phyloP scores from a whole-genome alignment of 768 basidiomycete species.

The Hemileccinum impolitum region DNA sequence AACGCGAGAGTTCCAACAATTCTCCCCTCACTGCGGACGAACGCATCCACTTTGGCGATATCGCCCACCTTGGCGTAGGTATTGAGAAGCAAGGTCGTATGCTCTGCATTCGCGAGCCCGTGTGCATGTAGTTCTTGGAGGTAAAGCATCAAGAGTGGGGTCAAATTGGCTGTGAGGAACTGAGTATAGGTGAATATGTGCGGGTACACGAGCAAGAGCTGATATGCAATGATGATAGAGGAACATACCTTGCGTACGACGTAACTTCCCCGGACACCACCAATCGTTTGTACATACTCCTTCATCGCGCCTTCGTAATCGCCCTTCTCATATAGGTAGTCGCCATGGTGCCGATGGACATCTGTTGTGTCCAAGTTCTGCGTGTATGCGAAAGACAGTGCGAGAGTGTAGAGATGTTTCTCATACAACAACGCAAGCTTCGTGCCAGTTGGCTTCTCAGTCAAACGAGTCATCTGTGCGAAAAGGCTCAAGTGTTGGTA shows the following conservation, averaged over 20 bases:
- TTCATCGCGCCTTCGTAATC: conserved; percentile 94
- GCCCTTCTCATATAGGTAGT: conserved; percentile 84
- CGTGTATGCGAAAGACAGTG: conserved; percentile 78
- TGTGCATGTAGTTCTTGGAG: conserved; percentile 91
- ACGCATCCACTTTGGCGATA: conserved; percentile 79
- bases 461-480: conserved; percentile 56
- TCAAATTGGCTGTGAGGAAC: conserved; percentile 96
- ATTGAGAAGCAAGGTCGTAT: conserved; percentile 94
- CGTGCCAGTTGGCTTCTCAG: conserved; percentile 77
- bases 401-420: conserved; percentile 73
- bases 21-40: conserved; percentile 84
- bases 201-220: background rate
- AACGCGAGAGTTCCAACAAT: conserved; percentile 28
- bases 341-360: conserved; percentile 87
- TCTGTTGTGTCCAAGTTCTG: conserved; percentile 83
- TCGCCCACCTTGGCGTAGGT: conserved; percentile 98
- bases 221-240: background rate
- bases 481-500: background rate
- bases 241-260: conserved; percentile 86
- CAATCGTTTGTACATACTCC: conserved; percentile 89
- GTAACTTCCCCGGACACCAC: conserved; percentile 87
- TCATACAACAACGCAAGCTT: conserved; percentile 86
- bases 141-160: conserved; percentile 93
- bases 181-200: conserved; percentile 29
- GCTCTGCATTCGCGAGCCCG: conserved; percentile 91